Evolutionary conservation across 805 yeast species (phyloP), one percentile per base, ranked within the genome.

Genomic region (Yamadazyma nakazawae): DNA sequence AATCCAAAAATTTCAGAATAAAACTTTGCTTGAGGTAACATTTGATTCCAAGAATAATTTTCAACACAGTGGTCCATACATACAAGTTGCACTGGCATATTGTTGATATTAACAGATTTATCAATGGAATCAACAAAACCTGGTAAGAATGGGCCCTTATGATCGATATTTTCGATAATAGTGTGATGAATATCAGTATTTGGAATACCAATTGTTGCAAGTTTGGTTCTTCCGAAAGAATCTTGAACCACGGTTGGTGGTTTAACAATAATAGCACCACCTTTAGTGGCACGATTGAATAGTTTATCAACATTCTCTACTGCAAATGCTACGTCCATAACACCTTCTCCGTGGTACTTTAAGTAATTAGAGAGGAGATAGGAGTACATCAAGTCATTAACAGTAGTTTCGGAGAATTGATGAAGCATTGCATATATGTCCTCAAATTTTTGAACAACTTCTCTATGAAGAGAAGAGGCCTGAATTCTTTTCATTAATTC

Each of bases 11-110:
- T 76, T 21, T 66, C 62, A 25, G 81, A 78, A 63, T 89, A 88
- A 47, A 77, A 76, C 14, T 67, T 66, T 54, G 90, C 85, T 0
- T 80, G 78, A 5, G 54, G 54, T 26, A 71, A 74, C 85, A 87
- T 79, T 54, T 77, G 68, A 56, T 82, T 65, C 91, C 91, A 85
- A 36, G 76, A 79, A 54, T 81, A 82, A 63, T 86, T 88, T 53
- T 85, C 91, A 16, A 88, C 96, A 58, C 88, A 82, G 57, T 88
- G 96, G 63, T 88, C 96, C 49, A 88, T 77, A 5, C 60, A 56
- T 1, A 54, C 55, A 34, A 84, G 63, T 0, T 61, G 49, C 14
- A 80, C 61, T 9, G 37, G 39, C 4, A 13, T 13, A n/a, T 63
- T 63, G 9, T 75, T 75, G 4, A 25, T 25, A 17, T 18, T 28